A percentile compares a stretch with the other conserved stretches of the same genome.
These are phyloP conservation scores for Pleurotus cornucopiae DNA, from an alignment of 768 basidiomycete species.

Conservation along the genomic window DNA sequence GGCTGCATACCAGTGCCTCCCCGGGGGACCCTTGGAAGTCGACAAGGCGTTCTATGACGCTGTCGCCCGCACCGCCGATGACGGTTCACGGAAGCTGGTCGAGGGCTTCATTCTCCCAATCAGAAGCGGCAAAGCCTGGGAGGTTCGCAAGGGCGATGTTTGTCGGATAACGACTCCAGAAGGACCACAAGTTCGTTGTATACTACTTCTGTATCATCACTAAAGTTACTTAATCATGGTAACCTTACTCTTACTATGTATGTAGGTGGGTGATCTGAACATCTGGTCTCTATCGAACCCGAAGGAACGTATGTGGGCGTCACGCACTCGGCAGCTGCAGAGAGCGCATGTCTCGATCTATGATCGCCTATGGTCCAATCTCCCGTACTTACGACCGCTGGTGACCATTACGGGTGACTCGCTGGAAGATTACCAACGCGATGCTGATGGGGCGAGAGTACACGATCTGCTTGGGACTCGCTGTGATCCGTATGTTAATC, in stretches of 20 bases:
- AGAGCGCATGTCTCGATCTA: conserved; percentile 18
- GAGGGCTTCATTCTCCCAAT: conserved; percentile 17
- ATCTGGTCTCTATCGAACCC: conserved; percentile 15
- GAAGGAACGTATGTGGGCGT: conserved; percentile 17
- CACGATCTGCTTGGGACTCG: conserved; percentile 21
- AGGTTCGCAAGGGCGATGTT: conserved; percentile 15
- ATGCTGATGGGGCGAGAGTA: conserved; percentile 17
- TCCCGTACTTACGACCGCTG: conserved; percentile 18
- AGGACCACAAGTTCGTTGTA: conserved; percentile 16
- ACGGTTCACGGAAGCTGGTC: conserved; percentile 11
- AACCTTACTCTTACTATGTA: too few species aligned
- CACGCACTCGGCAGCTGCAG: conserved; percentile 19
- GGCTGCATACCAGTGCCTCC: conserved; percentile 13
- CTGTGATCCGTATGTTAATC: conserved; percentile 20
- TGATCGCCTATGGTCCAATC: conserved; percentile 20
- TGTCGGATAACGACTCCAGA: conserved; percentile 17
- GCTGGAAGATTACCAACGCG: conserved; percentile 15
- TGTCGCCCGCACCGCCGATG: conserved; percentile 6
- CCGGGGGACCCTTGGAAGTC: conserved; percentile 12
- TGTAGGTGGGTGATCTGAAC: conserved; percentile 16
- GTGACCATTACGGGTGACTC: conserved; percentile 17
- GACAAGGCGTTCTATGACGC: conserved; percentile 16
- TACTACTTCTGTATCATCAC: conserved; percentile 1
- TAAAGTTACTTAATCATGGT: not conserved
- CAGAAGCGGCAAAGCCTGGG: conserved; percentile 17